Evolutionary conservation across 2,329 filamentous ascomycete genomes (phyloP).

Genomic region (Trichoderma harzianum): DNA sequence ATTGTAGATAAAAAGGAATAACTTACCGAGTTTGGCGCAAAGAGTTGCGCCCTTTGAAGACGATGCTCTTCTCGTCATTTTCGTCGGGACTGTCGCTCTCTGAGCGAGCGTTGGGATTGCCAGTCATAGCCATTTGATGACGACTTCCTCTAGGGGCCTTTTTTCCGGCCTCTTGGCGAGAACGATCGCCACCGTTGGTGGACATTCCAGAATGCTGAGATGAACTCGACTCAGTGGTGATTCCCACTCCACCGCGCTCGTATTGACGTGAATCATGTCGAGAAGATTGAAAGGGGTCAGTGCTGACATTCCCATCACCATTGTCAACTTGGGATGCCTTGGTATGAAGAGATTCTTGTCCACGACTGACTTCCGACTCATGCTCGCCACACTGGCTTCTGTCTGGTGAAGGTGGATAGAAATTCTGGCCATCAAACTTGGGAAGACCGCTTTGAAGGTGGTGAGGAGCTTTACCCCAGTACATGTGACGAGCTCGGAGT

Average conservation of each 20-base stretch:
- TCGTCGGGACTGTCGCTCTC: conserved; percentile 25
- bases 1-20: no score
- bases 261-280: not conserved
- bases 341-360: not conserved
- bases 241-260: not conserved
- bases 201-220: not conserved
- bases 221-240: not conserved
- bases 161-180: conserved; percentile 1
- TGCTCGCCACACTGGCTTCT: conserved; percentile 32
- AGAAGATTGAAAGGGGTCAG: not conserved
- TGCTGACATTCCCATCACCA: not conserved
- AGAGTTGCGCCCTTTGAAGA: conserved; percentile 38
- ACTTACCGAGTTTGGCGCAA: conserved; percentile 32
- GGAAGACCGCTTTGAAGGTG: conserved; percentile 52
- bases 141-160: not conserved
- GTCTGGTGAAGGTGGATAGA: conserved; percentile 56
- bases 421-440: conserved; percentile 63
- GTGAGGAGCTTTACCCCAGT: conserved; percentile 56
- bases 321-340: not conserved
- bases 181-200: not conserved
- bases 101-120: not conserved
- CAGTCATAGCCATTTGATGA: not conserved
- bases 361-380: not conserved
- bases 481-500: conserved; percentile 55
- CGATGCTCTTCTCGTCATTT: conserved; percentile 35